phyloP scores from a whole-genome alignment of 2,329 filamentous ascomycete species.

The Aspergillus quadricinctus region DNA sequence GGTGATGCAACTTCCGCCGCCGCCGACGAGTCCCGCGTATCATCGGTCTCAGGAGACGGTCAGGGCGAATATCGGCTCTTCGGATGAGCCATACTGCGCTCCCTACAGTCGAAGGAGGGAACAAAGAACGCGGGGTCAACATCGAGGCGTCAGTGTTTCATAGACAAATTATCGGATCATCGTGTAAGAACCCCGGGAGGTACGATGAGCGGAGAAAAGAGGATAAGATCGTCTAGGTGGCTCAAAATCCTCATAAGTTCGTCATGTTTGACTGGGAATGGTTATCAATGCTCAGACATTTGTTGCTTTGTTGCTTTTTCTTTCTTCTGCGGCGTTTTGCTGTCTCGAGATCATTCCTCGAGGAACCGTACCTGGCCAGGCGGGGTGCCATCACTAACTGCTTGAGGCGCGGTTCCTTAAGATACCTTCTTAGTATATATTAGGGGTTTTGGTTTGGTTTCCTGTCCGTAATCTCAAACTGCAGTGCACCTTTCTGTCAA shows the following conservation, averaged over 20 bases:
- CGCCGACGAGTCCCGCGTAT: constrained; percentile 34
- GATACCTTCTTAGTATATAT: neutral
- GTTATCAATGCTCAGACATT: neutral
- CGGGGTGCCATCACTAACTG: neutral
- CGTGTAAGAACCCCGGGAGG: neutral
- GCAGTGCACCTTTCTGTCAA: neutral
- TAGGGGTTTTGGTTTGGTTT: neutral
- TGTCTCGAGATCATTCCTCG: neutral
- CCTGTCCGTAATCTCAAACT: neutral
- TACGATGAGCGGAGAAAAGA: no score
- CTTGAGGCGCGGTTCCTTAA: neutral
- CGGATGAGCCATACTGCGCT: constrained; percentile 38
- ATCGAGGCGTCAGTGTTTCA: constrained; percentile 30
- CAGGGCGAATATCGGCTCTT: constrained; percentile 33
- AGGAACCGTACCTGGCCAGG: neutral
- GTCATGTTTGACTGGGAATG: neutral
- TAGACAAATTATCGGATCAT: constrained; percentile 5
- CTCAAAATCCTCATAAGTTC: no score
- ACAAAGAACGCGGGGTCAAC: constrained; percentile 33
- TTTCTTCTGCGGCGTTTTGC: neutral
- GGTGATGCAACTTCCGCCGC: constrained; percentile 38
- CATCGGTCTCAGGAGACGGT: constrained; percentile 34
- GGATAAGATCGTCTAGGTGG: no score
- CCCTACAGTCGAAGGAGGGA: constrained; percentile 38
- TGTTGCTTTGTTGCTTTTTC: neutral